Conservation (phyloP, 1,284 basidiomycete species). For the Coniferiporia sulphurascens region DNA sequence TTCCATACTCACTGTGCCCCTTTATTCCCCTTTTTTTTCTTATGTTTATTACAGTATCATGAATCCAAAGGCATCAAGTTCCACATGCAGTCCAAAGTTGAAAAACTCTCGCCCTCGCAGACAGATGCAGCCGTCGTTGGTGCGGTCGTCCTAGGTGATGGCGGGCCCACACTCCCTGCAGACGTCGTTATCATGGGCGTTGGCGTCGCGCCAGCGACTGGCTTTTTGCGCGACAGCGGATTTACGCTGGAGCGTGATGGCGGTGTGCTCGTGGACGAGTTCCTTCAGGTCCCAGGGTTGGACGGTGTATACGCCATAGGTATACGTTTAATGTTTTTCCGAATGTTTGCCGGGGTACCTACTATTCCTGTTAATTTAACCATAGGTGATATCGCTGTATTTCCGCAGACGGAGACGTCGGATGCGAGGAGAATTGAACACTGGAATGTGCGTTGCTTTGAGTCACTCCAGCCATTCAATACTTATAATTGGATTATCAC, state of each 20-base stretch:
- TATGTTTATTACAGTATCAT: slow-evolving; percentile 48
- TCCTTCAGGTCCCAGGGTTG: slow-evolving; percentile 61
- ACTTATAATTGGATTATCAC: slow-evolving; percentile 24
- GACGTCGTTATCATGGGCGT: slow-evolving; percentile 88
- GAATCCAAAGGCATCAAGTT: slow-evolving; percentile 82
- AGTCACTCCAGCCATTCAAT: slow-evolving; percentile 1
- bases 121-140: slow-evolving; percentile 41
- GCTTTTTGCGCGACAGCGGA: slow-evolving; percentile 70
- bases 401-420: slow-evolving; percentile 58
- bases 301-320: slow-evolving; percentile 79
- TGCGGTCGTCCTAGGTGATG: slow-evolving; percentile 65
- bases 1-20: neutral
- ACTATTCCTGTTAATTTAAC: neutral
- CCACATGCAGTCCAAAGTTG: slow-evolving; percentile 73
- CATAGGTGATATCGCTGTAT: slow-evolving; percentile 79
- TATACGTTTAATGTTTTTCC: slow-evolving; percentile 23
- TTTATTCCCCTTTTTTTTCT: no score
- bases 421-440: slow-evolving; percentile 74
- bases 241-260: slow-evolving; percentile 76
- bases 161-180: slow-evolving; percentile 59
- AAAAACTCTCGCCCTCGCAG: slow-evolving; percentile 63
- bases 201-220: slow-evolving; percentile 83
- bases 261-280: slow-evolving; percentile 79
- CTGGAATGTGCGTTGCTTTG: slow-evolving; percentile 69
- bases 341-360: no score